Percentiles rank a stretch among this genome's conserved stretches.
These are phyloP conservation scores for Juglanconis sp. DNA, from an alignment of 2,329 filamentous ascomycete genomes.

Conservation along the genomic window DNA sequence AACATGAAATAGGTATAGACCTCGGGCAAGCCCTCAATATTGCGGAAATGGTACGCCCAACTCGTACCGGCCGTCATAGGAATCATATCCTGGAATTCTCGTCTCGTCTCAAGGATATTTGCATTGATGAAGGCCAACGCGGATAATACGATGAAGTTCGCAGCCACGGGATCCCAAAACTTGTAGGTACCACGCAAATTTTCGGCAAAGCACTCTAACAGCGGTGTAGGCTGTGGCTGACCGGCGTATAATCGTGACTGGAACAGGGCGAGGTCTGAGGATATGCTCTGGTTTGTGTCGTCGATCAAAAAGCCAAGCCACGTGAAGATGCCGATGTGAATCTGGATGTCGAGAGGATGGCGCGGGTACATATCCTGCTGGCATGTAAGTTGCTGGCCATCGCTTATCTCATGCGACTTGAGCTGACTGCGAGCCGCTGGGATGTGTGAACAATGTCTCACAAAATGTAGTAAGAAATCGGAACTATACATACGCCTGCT, in stretches of 20 bases:
- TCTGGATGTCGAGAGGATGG: conserved; percentile 23
- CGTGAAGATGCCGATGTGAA: conserved; percentile 31
- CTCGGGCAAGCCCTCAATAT: conserved; percentile 26
- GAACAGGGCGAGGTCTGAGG: conserved; percentile 22
- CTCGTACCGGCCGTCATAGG: conserved; percentile 20
- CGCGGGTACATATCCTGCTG: conserved; percentile 19
- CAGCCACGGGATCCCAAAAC: conserved; percentile 25
- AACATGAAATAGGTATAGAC: conserved; percentile 28
- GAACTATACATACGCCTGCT: no score
- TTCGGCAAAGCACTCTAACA: conserved; percentile 24
- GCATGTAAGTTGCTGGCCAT: no score
- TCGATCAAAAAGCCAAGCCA: conserved; percentile 29
- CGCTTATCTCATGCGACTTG: no score
- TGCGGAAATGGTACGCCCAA: conserved; percentile 27
- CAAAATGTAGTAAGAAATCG: no score
- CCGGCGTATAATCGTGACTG: conserved; percentile 23
- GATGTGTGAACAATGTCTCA: no score
- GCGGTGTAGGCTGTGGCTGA: conserved; percentile 19
- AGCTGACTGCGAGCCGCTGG: no score
- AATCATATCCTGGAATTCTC: conserved; percentile 20
- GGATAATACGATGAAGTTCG: conserved; percentile 26
- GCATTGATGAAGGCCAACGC: conserved; percentile 29
- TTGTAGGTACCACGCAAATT: conserved; percentile 21
- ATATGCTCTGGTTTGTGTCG: conserved; percentile 23
- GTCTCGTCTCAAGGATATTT: conserved; percentile 23